Conservation (phyloP, 768 basidiomycete species). For the Boletus rex-veris region DNA sequence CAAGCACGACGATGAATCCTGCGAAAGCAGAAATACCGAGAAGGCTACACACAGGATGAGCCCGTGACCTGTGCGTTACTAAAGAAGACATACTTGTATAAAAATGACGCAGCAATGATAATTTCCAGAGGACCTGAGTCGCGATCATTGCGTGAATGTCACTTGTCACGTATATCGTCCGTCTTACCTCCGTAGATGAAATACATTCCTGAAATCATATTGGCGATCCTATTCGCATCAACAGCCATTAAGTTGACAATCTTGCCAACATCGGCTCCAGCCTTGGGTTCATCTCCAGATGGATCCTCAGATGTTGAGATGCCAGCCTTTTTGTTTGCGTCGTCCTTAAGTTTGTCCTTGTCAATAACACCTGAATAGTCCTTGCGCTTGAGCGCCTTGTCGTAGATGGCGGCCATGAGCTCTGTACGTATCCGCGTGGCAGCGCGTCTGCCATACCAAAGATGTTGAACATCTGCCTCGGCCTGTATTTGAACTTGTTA, state of each 20-base stretch:
- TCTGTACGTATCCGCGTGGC: constrained; percentile 68
- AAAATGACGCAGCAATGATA: constrained; percentile 63
- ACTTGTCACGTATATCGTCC: too few relatives aligned
- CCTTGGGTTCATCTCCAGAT: constrained; percentile 49
- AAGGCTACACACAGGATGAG: constrained; percentile 47
- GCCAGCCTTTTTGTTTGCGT: constrained; percentile 22
- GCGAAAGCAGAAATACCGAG: constrained; percentile 47
- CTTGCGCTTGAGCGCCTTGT: constrained; percentile 80
- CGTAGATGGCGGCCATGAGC: constrained; percentile 84
- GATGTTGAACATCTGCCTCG: constrained; percentile 67
- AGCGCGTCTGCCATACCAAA: constrained; percentile 81
- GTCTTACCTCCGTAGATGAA: constrained; percentile 62
- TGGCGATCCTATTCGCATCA: constrained; percentile 62
- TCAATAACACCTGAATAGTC: constrained; percentile 78
- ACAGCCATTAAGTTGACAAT: constrained; percentile 88
- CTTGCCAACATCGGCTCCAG: constrained; percentile 84
- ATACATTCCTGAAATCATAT: constrained; percentile 54
- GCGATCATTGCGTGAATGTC: background rate
- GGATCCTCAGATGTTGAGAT: constrained; percentile 22
- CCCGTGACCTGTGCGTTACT: constrained; percentile 14
- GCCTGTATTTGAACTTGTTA: constrained; percentile 33
- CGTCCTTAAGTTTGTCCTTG: constrained; percentile 37
- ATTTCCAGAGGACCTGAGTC: constrained; percentile 70
- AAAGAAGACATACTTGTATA: constrained; percentile 58
- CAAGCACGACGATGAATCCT: constrained; percentile 39